Percentiles rank a stretch among this genome's conserved stretches.
These are phyloP conservation scores for Isatis tinctoria DNA, from an alignment of 345 rosid species.

Conservation along the genomic window DNA sequence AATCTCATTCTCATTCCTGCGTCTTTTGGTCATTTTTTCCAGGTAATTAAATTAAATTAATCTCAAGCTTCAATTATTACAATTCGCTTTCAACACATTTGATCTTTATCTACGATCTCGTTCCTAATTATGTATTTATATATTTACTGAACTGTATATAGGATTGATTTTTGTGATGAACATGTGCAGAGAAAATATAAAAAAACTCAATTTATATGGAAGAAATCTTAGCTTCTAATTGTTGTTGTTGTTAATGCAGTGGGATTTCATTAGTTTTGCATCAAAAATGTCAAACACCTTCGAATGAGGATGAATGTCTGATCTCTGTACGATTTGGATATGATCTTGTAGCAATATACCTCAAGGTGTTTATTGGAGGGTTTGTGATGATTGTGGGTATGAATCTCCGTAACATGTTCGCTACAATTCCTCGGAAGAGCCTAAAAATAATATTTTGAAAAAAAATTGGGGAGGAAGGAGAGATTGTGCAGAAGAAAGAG, in stretches of 20 bases:
- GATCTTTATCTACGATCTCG: constrained; percentile 1
- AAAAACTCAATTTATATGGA: not conserved
- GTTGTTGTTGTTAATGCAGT: constrained; percentile 12
- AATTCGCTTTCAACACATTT: not conserved
- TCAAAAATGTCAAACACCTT: not conserved
- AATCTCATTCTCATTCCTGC: constrained; percentile 10
- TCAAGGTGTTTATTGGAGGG: not conserved
- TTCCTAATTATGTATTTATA: not conserved
- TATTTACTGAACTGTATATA: not conserved
- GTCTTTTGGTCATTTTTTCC: not conserved
- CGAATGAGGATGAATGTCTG: constrained; percentile 6
- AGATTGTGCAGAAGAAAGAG: constrained; percentile 8
- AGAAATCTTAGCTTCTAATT: not conserved
- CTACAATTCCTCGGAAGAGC: constrained; percentile 13
- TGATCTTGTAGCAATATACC: constrained; percentile 12
- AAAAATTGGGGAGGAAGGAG: not conserved
- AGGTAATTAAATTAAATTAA: not conserved
- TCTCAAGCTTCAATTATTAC: not conserved
- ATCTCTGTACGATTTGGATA: constrained; percentile 1
- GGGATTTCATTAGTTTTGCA: not conserved
- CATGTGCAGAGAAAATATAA: not conserved
- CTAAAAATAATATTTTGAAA: not conserved
- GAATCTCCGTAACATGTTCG: constrained; percentile 21
- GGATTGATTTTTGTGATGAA: not conserved
- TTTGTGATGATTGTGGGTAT: constrained; percentile 11